Conservation (phyloP, 2,329 filamentous ascomycete genomes). For the Nemania abortiva region DNA sequence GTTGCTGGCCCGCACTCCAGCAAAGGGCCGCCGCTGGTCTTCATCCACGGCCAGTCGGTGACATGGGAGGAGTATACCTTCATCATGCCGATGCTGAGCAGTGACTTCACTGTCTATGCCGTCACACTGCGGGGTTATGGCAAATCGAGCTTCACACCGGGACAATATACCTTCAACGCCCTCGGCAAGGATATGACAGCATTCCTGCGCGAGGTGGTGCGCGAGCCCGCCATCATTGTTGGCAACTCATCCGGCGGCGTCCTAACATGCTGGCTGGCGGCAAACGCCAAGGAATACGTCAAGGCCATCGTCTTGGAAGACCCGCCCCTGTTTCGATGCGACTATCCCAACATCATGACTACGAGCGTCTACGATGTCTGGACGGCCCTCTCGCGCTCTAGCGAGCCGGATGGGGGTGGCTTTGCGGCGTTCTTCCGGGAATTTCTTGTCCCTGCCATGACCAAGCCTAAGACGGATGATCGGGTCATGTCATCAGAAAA, state of each 20-base stretch:
- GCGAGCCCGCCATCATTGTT: slow-evolving; percentile 21
- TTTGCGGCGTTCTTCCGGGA: slow-evolving; percentile 21
- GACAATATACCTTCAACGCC: slow-evolving; percentile 30
- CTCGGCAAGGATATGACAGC: slow-evolving; percentile 26
- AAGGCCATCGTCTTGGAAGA: slow-evolving; percentile 30
- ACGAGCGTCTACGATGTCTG: slow-evolving; percentile 24
- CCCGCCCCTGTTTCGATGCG: slow-evolving; percentile 28
- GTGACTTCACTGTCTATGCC: slow-evolving; percentile 27
- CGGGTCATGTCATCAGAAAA: slow-evolving; percentile 14
- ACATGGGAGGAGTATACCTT: slow-evolving; percentile 32
- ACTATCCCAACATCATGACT: slow-evolving; percentile 19
- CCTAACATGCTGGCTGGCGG: slow-evolving; percentile 21
- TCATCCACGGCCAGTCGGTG: slow-evolving; percentile 25
- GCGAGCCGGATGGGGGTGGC: slow-evolving; percentile 17
- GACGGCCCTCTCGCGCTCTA: slow-evolving; percentile 17
- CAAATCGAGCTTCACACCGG: slow-evolving; percentile 27
- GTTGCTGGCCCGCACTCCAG: slow-evolving; percentile 7
- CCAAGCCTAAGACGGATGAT: slow-evolving; percentile 4
- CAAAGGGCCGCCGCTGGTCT: slow-evolving; percentile 23
- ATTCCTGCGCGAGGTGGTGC: slow-evolving; percentile 16
- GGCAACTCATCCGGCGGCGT: slow-evolving; percentile 29
- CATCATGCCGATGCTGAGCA: slow-evolving; percentile 26
- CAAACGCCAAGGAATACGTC: slow-evolving; percentile 28
- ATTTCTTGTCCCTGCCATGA: slow-evolving; percentile 13
- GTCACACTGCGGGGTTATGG: slow-evolving; percentile 24